Evolutionary conservation across 768 basidiomycete genomes (phyloP).

Genomic region (Collybiopsis confluens): DNA sequence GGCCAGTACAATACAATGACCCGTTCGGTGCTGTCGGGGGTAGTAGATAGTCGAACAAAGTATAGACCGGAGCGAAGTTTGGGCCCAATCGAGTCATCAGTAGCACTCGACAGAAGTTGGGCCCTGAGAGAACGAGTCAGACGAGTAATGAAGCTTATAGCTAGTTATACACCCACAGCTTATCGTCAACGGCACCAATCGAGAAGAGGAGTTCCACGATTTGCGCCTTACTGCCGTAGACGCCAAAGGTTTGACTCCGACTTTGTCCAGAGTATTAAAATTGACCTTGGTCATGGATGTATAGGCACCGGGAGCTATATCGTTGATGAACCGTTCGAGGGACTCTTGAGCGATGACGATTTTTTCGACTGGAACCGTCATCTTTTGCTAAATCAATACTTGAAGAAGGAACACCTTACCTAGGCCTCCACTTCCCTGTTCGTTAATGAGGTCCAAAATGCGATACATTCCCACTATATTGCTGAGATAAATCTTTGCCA

Average conservation of each 20-base stretch:
- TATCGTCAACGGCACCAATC: constrained; percentile 30
- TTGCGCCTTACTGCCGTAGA: constrained; percentile 53
- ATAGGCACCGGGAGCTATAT: constrained; percentile 47
- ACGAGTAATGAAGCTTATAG: neutral
- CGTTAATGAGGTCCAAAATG: constrained; percentile 49
- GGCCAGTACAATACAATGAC: constrained; percentile 60
- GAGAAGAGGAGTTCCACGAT: constrained; percentile 42
- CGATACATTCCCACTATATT: constrained; percentile 45
- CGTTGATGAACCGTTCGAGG: constrained; percentile 43
- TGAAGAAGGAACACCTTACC: neutral
- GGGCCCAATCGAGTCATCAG: constrained; percentile 17
- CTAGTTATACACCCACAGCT: constrained; percentile 37
- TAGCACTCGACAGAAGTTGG: constrained; percentile 13
- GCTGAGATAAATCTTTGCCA: constrained; percentile 16
- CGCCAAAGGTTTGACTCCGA: constrained; percentile 45
- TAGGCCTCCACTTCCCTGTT: constrained; percentile 46
- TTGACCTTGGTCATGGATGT: constrained; percentile 50
- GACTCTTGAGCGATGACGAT: constrained; percentile 55
- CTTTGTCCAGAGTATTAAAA: constrained; percentile 46
- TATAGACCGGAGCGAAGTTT: constrained; percentile 50
- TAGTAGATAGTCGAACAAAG: constrained; percentile 23
- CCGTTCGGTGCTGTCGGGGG: constrained; percentile 14
- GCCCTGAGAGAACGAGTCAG: constrained; percentile 11
- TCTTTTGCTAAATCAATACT: neutral
- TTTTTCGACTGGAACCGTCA: constrained; percentile 53